A percentile compares a stretch with the other conserved stretches of the same genome.
Conservation (phyloP, 2,329 filamentous ascomycete genomes). For the Parasarocladium wereldwijsianum region DNA sequence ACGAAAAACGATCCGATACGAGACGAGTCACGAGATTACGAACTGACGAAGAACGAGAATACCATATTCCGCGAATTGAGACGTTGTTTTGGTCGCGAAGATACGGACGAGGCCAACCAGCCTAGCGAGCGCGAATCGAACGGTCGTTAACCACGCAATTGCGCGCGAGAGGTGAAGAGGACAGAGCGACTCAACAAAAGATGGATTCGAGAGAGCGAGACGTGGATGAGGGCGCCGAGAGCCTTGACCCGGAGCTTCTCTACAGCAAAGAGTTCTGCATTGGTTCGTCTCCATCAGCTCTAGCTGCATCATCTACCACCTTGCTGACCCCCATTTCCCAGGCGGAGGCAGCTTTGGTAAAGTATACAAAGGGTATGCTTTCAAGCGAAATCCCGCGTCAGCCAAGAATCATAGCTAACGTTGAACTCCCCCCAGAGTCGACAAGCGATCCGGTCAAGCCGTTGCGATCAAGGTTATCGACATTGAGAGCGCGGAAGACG, state of each 20-base stretch:
- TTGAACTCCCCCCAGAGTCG: slow-evolving; percentile 46
- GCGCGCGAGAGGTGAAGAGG: too few relatives aligned
- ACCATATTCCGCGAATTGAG: too few relatives aligned
- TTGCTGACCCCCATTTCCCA: slow-evolving; percentile 20
- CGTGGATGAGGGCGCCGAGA: slow-evolving; percentile 32
- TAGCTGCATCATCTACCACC: slow-evolving; percentile 5
- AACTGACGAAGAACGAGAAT: too few relatives aligned
- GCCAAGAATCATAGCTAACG: not conserved
- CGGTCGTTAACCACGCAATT: slow-evolving; percentile 4
- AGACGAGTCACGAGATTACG: too few relatives aligned
- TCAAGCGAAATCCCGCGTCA: not conserved
- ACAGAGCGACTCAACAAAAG: too few relatives aligned
- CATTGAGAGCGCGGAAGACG: slow-evolving; percentile 96
- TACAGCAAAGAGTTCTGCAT: slow-evolving; percentile 92
- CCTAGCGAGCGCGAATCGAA: too few relatives aligned
- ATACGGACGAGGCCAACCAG: too few relatives aligned
- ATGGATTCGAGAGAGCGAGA: slow-evolving; percentile 37
- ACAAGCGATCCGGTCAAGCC: slow-evolving; percentile 81
- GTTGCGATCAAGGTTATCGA: slow-evolving; percentile 99
- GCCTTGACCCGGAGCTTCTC: slow-evolving; percentile 68
- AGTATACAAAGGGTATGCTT: slow-evolving; percentile 80
- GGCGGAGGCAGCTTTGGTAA: slow-evolving; percentile 97
- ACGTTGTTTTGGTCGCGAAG: too few relatives aligned
- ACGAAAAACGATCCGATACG: too few relatives aligned
- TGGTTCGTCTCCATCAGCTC: slow-evolving; percentile 33